Conservation (phyloP, 75 land plant genomes). For the Picea glauca region DNA sequence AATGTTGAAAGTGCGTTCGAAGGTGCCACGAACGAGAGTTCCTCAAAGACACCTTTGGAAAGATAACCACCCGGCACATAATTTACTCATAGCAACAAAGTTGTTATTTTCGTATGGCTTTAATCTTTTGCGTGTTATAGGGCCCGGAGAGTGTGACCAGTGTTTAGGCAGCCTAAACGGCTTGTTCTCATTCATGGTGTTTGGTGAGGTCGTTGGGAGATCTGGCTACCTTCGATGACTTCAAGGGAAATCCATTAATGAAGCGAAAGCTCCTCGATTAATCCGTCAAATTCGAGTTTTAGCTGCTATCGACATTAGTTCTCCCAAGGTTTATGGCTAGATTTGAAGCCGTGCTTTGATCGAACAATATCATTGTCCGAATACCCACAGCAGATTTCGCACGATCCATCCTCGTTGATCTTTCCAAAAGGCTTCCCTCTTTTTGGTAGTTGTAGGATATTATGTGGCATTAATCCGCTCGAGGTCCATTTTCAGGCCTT, state of each 20-base stretch:
- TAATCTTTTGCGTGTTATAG: too few relatives aligned
- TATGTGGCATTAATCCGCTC: too few relatives aligned
- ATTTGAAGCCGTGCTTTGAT: not conserved
- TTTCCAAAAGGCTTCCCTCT: not conserved
- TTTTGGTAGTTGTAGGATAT: not conserved
- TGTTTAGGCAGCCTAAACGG: too few relatives aligned
- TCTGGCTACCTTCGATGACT: slow-evolving; percentile 3
- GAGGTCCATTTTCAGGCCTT: too few relatives aligned
- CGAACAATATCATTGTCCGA: not conserved
- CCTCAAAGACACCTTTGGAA: too few relatives aligned
- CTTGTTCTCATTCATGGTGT: slow-evolving; percentile 1
- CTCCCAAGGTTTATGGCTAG: not conserved
- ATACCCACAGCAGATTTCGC: not conserved
- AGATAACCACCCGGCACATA: too few relatives aligned
- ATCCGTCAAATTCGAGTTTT: not conserved
- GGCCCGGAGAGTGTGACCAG: too few relatives aligned
- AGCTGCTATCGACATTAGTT: not conserved
- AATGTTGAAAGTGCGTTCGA: too few relatives aligned
- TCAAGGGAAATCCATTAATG: not conserved
- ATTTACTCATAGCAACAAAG: too few relatives aligned
- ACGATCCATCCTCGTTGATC: not conserved
- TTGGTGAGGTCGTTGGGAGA: not conserved
- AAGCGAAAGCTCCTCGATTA: not conserved
- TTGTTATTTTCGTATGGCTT: too few relatives aligned
- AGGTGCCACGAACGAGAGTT: too few relatives aligned